Base-by-base conservation (phyloP, 169 alveolate species). In the Plasmodium inui region DNA sequence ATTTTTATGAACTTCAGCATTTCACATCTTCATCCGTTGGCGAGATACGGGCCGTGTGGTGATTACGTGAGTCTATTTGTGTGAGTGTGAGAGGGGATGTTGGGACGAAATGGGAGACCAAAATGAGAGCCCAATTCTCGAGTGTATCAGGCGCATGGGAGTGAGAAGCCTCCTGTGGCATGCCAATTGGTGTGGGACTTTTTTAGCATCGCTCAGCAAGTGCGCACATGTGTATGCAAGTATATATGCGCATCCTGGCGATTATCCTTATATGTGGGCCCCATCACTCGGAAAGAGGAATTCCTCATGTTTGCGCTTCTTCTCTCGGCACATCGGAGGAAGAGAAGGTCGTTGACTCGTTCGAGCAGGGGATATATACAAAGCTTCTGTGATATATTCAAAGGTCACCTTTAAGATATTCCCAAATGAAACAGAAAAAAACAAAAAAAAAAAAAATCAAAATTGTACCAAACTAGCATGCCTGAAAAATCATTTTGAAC, bases 1-100 rank as follows among this genome's bases (percentile, higher is more conserved):
- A 46, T 76, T 67, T 86, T 73, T 32, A 86, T 76, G 39, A 86
- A 86, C 41, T 57, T 86, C 93, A 86, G 50, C 93, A 86, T 86
- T 76, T 86, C 93, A 86, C 93, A 86, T 86, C 70, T 37, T 86
- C 72, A 53, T 50, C 41, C 76, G 30, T 26, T 67, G 76, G 76
- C 7, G 76, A 67, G 22, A 67, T 67, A 19, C 76, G 76, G 19
- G 17, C 37, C 37, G 34, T 26, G 76, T 67, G n/a, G 76, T 26
- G 37, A 8, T 10, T 50, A 50, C 8, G 19, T 10, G 57, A 10
- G 76, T 19, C 0, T 67, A 28, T 67, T 61, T 26, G 76, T 26
- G 76, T 67, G 37, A 0, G 34, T 19, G 76, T 0, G 74, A 7
- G 32, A 34, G 37, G n/a, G 41, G 41, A 67, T 61, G 74, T n/a